phyloP scores from a whole-genome alignment of 495 filamentous ascomycete genomes.

The Hyaloscypha bicolor region DNA sequence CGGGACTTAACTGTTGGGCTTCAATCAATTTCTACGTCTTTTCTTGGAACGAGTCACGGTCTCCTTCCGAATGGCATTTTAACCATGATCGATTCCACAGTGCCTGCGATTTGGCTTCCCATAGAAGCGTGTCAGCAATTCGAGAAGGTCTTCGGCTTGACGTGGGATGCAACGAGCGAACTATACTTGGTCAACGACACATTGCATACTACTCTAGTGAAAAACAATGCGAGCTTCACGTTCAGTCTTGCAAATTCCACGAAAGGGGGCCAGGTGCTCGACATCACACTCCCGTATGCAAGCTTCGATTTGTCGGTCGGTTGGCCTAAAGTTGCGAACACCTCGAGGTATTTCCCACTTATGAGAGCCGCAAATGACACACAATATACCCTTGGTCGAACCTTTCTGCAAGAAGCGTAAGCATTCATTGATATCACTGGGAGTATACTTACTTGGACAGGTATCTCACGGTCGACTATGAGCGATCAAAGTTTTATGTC shows the following conservation, averaged over 20 bases:
- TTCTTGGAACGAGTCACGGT: too few species aligned
- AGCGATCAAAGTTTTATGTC: too few species aligned
- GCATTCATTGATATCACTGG: neutral
- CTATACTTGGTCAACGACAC: slow-evolving; percentile 55
- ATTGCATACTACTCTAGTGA: slow-evolving; percentile 42
- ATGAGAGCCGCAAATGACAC: slow-evolving; percentile 49
- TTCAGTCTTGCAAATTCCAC: slow-evolving; percentile 47
- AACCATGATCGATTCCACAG: slow-evolving; percentile 58
- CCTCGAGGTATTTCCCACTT: slow-evolving; percentile 51
- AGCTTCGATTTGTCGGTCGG: slow-evolving; percentile 49
- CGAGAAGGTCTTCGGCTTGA: slow-evolving; percentile 54
- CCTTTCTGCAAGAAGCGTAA: slow-evolving; percentile 58
- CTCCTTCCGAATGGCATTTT: too few species aligned
- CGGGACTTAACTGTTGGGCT: slow-evolving; percentile 15
- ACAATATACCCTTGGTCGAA: slow-evolving; percentile 57
- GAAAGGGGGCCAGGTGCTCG: slow-evolving; percentile 44
- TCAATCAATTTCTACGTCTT: slow-evolving; percentile 27
- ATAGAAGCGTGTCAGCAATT: slow-evolving; percentile 51
- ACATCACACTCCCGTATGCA: slow-evolving; percentile 55
- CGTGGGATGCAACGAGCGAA: slow-evolving; percentile 42
- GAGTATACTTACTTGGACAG: too few species aligned
- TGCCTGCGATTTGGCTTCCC: slow-evolving; percentile 58
- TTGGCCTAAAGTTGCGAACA: slow-evolving; percentile 41
- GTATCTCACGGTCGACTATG: too few species aligned
- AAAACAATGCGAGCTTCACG: slow-evolving; percentile 51